Evolutionary conservation across 2,329 filamentous ascomycete species (phyloP), one percentile per base, ranked within the genome.

Genomic region (Colletotrichum echinochloae): DNA sequence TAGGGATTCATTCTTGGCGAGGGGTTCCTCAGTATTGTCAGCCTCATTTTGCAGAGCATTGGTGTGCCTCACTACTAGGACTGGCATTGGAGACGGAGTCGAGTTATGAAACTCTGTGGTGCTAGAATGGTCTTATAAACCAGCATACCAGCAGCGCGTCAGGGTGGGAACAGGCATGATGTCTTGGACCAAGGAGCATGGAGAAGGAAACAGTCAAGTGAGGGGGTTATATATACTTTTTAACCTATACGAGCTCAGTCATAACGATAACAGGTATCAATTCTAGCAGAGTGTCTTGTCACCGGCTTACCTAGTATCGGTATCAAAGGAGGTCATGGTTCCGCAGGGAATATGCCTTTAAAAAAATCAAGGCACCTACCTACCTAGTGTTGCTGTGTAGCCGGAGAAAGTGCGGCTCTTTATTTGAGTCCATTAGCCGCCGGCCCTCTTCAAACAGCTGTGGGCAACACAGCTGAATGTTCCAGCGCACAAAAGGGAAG

Each of bases 1-100:
- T 49, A 89, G 87, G 96, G 96, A 0, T 89, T 98, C 72, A 98
- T 99, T 73, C 84, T 99, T 9, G 94, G 95, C 0, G 95, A 98
- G 79, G 95, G 95, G 0, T 89, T 98, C 73, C 84, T 97, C 73
- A 98, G 95, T 78, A 97, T 99, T 76, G 87, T 96, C 33, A 98
- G 98, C 78, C 81, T 99, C 65, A 82, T 92, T 11, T 83, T 99
- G 77, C 94, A 97, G 66, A 95, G 92, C 79, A 84, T 90, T 12
- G 82, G 86, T 4, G 92, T 97, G 66, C 92, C 94, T 60, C 94
- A 96, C 85, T 82, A 71, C 69, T 71, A 65, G 60, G 30, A 30
- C n/a, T 39, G 9, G 12, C 9, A 33, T 44, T 6, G 7, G 16
- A 18, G 12, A 12, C 18, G 11, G 12, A 20, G 16, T 6, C 5